These are phyloP conservation scores for Pichia insulana DNA, from an alignment of 805 yeast genomes.

Conservation along the genomic window DNA sequence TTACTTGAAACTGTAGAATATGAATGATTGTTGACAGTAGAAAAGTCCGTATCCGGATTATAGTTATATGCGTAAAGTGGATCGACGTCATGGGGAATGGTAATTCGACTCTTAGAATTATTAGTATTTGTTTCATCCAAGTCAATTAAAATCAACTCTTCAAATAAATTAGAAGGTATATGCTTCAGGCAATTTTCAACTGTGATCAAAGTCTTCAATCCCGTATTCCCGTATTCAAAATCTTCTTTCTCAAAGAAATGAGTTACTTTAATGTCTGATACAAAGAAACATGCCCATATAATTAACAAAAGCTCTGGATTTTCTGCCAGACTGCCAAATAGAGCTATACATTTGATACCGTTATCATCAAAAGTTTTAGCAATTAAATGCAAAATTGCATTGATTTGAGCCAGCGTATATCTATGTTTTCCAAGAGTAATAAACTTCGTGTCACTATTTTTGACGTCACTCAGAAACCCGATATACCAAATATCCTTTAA, in stretches of 20 bases:
- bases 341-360: slow-evolving; percentile 15
- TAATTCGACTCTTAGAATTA: neutral
- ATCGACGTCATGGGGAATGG: neutral
- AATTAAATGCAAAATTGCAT: slow-evolving; percentile 27
- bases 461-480: slow-evolving; percentile 24
- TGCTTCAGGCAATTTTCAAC: too few species aligned
- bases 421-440: slow-evolving; percentile 1
- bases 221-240: neutral
- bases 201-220: neutral
- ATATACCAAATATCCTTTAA: slow-evolving; percentile 67
- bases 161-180: neutral
- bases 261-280: slow-evolving; percentile 31
- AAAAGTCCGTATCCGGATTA: slow-evolving; percentile 19
- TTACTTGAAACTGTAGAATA: slow-evolving; percentile 18
- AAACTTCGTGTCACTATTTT: neutral
- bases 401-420: slow-evolving; percentile 13
- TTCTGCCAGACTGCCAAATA: slow-evolving; percentile 15
- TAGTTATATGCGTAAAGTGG: slow-evolving; percentile 9
- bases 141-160: neutral
- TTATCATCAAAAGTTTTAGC: slow-evolving; percentile 18
- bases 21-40: slow-evolving; percentile 21
- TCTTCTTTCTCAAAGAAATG: slow-evolving; percentile 21
- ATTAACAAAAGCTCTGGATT: slow-evolving; percentile 17
- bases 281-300: slow-evolving; percentile 24
- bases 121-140: neutral